Percentiles rank a stretch among this genome's conserved stretches.
Evolutionary conservation across 805 yeast genomes (phyloP).

Genomic region (Candida ovalis): DNA sequence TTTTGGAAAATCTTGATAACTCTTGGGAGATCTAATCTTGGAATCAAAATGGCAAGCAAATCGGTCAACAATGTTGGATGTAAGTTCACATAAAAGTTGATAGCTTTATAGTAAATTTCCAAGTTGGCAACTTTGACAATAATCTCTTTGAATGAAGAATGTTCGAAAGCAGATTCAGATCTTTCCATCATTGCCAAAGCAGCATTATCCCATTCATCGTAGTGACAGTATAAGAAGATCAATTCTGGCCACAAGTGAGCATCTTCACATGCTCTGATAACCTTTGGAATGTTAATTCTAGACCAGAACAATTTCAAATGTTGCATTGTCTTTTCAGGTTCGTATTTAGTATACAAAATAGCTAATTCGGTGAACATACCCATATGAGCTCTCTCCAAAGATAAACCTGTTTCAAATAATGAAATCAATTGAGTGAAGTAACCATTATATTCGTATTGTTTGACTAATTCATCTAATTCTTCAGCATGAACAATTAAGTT

Average conservation of each 20-base stretch:
- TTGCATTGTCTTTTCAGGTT: constrained; percentile 88
- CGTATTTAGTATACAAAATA: constrained; percentile 82
- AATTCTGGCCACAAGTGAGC: constrained; percentile 97
- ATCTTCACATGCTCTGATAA: constrained; percentile 84
- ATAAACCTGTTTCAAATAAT: constrained; percentile 91
- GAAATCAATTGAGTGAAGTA: constrained; percentile 89
- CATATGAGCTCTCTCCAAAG: constrained; percentile 98
- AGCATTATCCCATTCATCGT: constrained; percentile 99
- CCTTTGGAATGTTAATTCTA: constrained; percentile 96
- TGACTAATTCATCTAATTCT: constrained; percentile 86
- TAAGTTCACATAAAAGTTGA: constrained; percentile 87
- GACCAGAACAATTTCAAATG: constrained; percentile 98
- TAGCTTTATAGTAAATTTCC: constrained; percentile 96
- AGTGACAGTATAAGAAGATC: constrained; percentile 94
- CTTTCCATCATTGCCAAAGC: constrained; percentile 94
- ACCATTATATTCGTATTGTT: constrained; percentile 83
- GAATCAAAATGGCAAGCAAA: constrained; percentile 74
- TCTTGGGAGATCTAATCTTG: constrained; percentile 90
- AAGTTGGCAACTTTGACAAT: constrained; percentile 92
- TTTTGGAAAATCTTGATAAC: constrained; percentile 92
- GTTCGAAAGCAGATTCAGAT: constrained; percentile 90
- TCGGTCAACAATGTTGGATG: constrained; percentile 91
- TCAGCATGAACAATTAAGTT: constrained; percentile 96
- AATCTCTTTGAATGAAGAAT: constrained; percentile 88
- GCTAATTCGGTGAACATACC: constrained; percentile 99